These are phyloP conservation scores for Mycotypha africana DNA, from an alignment of 371 early-diverging fungal species.

Conservation along the genomic window DNA sequence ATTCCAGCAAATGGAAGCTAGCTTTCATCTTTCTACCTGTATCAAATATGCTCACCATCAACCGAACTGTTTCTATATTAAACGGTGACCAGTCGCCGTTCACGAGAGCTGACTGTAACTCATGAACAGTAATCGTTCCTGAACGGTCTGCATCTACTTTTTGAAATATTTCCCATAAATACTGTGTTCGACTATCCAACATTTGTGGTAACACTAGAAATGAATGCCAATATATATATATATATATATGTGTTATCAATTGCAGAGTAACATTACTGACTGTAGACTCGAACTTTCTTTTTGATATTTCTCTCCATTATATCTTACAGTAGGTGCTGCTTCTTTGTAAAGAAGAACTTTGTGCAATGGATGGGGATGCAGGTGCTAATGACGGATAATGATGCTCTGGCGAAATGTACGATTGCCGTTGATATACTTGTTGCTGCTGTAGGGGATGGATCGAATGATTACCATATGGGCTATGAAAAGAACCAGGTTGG, in stretches of 20 bases:
- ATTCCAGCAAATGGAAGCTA: background rate
- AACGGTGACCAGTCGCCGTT: constrained; percentile 64
- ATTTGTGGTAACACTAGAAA: background rate
- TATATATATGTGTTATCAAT: too few relatives aligned
- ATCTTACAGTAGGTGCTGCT: constrained; percentile 9
- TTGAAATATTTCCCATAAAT: constrained; percentile 62
- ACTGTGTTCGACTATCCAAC: constrained; percentile 31
- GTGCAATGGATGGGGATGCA: too few relatives aligned
- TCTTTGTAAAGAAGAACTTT: constrained; percentile 5
- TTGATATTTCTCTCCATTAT: background rate
- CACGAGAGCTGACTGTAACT: constrained; percentile 52
- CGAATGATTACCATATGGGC: too few relatives aligned
- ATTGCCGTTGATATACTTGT: too few relatives aligned
- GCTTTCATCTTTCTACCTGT: constrained; percentile 27
- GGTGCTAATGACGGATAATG: too few relatives aligned
- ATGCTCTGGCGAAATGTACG: too few relatives aligned
- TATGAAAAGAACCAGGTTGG: too few relatives aligned
- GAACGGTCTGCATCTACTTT: constrained; percentile 58
- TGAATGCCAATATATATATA: background rate
- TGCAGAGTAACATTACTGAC: too few relatives aligned
- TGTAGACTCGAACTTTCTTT: too few relatives aligned
- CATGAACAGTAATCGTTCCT: constrained; percentile 38
- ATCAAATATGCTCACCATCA: constrained; percentile 68
- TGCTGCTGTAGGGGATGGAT: too few relatives aligned
- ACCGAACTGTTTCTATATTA: constrained; percentile 53